Conservation (phyloP, 176 grass and related monocot species). For the Cenchrus purpureus region DNA sequence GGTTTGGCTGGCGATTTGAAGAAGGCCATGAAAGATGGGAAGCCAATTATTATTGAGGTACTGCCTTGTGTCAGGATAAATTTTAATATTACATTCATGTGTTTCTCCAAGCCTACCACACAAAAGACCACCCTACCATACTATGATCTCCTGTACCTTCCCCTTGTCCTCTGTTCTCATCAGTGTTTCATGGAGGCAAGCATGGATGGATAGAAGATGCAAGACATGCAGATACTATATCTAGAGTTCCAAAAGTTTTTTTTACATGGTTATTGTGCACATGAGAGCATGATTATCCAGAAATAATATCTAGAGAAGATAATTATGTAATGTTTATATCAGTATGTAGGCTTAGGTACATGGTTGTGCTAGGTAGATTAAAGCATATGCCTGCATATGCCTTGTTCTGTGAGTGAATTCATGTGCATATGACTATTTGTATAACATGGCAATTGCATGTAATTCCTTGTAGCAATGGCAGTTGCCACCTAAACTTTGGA, state of each 20-base stretch:
- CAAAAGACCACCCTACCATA: background rate
- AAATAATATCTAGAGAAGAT: background rate
- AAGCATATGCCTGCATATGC: background rate
- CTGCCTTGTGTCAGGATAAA: background rate
- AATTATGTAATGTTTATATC: background rate
- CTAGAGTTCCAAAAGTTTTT: background rate
- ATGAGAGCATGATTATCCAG: background rate
- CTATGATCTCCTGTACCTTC: background rate
- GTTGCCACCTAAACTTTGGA: slow-evolving; percentile 6
- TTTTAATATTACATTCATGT: background rate
- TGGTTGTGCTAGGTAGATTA: background rate
- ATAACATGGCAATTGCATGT: background rate
- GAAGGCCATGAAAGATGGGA: slow-evolving; percentile 99
- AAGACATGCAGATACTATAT: background rate
- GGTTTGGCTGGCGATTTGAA: slow-evolving; percentile 99
- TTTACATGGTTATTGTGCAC: background rate
- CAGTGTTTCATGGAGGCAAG: background rate
- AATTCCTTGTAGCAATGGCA: background rate
- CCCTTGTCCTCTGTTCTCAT: background rate
- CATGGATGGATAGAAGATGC: background rate
- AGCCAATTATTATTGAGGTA: slow-evolving; percentile 99
- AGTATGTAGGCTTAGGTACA: background rate
- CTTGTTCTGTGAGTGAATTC: slow-evolving; percentile 2
- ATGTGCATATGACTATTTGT: slow-evolving; percentile 5
- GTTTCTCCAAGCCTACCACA: background rate